Conservation (phyloP, 2,329 filamentous ascomycete species). For the Aureobasidium lini region DNA sequence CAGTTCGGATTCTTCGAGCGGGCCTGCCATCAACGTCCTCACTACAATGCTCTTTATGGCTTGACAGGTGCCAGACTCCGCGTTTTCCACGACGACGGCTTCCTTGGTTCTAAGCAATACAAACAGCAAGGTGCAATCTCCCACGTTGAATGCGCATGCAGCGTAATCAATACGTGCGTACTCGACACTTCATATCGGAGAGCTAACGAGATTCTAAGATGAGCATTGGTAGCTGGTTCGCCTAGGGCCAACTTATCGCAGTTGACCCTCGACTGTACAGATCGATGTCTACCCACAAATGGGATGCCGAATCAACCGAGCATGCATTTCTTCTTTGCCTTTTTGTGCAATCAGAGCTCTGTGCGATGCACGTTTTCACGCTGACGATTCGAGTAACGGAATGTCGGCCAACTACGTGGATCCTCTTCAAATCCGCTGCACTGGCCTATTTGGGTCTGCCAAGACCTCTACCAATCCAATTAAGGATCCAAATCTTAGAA, state of each 20-base stretch:
- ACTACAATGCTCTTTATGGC: neutral
- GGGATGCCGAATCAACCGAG: neutral
- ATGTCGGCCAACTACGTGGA: neutral
- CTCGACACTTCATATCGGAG: neutral
- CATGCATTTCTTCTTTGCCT: too few species aligned
- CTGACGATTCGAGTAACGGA: neutral
- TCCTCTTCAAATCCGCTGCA: neutral
- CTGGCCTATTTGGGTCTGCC: neutral
- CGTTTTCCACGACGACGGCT: neutral
- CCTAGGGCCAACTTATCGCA: too few species aligned
- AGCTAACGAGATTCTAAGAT: neutral
- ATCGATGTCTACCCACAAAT: neutral
- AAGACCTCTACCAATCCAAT: neutral
- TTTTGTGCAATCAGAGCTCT: neutral
- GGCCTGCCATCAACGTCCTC: neutral
- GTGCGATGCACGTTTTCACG: neutral
- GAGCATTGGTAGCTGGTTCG: neutral
- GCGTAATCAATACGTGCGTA: too few species aligned
- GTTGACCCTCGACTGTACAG: neutral
- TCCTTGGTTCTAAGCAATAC: too few species aligned
- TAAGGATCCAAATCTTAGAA: neutral
- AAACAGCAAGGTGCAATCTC: too few species aligned
- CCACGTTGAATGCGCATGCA: too few species aligned
- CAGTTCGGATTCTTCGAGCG: neutral
- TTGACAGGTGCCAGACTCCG: neutral